A percentile compares a stretch with the other conserved stretches of the same genome.
phyloP scores from a whole-genome alignment of 441 rosid genomes.

The Adansonia rubrostipa region DNA sequence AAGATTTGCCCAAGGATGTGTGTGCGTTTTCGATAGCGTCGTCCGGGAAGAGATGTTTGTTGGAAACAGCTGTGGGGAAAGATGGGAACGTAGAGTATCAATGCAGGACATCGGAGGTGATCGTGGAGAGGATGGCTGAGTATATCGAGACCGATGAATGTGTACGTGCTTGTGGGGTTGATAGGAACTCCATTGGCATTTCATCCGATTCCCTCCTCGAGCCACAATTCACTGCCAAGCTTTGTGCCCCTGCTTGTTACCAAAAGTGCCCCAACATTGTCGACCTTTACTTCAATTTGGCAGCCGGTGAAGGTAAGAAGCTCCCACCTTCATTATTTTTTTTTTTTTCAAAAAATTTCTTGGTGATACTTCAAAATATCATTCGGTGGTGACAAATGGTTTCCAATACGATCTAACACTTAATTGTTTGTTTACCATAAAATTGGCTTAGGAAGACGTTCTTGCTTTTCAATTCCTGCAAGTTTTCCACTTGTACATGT shows the following conservation, averaged over 20 bases:
- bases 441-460: too few species aligned
- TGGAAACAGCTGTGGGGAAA: constrained; percentile 55
- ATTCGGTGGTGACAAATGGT: too few species aligned
- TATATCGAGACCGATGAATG: constrained; percentile 84
- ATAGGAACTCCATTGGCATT: constrained; percentile 78
- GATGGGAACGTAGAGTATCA: constrained; percentile 55
- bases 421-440: too few species aligned
- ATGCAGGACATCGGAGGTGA: constrained; percentile 84
- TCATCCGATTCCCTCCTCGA: constrained; percentile 91
- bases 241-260: constrained; percentile 79
- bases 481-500: too few species aligned
- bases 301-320: constrained; percentile 86
- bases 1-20: constrained; percentile 61
- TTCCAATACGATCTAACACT: too few species aligned
- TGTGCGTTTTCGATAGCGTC: constrained; percentile 78
- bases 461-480: background rate
- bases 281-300: constrained; percentile 89
- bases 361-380: background rate
- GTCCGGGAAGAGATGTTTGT: constrained; percentile 81
- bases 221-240: constrained; percentile 72
- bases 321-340: background rate
- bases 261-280: constrained; percentile 83
- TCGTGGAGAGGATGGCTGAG: constrained; percentile 72
- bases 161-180: constrained; percentile 78
- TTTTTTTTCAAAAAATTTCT: background rate